Conservation (phyloP, 371 early-diverging fungal genomes). For the Mortierella sp. region DNA sequence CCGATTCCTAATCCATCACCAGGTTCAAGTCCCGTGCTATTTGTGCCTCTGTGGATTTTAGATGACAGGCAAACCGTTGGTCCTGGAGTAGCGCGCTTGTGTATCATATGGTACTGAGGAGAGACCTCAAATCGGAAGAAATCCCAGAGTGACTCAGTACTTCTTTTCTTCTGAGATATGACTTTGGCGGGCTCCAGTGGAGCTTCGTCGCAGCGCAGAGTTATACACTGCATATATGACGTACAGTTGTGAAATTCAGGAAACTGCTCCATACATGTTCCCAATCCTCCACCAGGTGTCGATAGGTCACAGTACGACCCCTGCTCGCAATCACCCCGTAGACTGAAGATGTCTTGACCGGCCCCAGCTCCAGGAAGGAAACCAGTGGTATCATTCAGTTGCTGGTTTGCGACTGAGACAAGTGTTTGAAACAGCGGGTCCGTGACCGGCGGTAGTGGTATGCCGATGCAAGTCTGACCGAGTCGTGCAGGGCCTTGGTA, state of each 20-base stretch:
- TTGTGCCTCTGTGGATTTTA: constrained; percentile 9
- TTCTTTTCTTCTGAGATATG: not conserved
- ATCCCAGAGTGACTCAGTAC: not conserved
- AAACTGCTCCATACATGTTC: constrained; percentile 33
- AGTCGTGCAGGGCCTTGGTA: constrained; percentile 31
- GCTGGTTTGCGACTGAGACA: constrained; percentile 27
- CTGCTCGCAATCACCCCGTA: constrained; percentile 38
- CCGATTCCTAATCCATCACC: not conserved
- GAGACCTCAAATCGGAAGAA: not conserved
- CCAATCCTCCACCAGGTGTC: constrained; percentile 13
- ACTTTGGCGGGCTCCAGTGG: not conserved
- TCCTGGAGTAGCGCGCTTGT: constrained; percentile 2
- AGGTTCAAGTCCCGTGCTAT: not conserved
- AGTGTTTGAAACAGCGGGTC: constrained; percentile 32
- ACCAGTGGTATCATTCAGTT: constrained; percentile 25
- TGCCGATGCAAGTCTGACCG: constrained; percentile 24
- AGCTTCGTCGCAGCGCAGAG: constrained; percentile 20
- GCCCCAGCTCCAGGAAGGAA: constrained; percentile 25
- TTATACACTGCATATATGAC: constrained; percentile 40
- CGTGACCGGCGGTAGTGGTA: constrained; percentile 21
- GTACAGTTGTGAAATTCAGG: constrained; percentile 43
- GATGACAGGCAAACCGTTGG: constrained; percentile 27
- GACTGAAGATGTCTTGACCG: constrained; percentile 21
- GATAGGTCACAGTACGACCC: constrained; percentile 38
- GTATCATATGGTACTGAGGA: constrained; percentile 2